phyloP scores from a whole-genome alignment of 208 protist genomes.

The Crithidia brevicula region DNA sequence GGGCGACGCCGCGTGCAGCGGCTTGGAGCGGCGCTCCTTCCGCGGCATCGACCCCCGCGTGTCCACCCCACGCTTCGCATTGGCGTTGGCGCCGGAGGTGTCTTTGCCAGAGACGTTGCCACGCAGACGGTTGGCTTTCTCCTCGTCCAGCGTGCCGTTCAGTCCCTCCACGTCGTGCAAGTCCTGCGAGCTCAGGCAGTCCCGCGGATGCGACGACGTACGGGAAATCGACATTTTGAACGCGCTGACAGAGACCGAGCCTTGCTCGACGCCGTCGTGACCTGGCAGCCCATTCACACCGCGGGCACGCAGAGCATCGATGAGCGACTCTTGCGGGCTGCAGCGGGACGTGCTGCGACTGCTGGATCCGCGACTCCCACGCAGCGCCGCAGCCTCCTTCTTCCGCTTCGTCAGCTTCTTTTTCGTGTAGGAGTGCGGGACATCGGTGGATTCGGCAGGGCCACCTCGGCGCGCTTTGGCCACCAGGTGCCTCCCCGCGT shows the following conservation, averaged over 20 bases:
- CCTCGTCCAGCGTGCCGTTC: background rate
- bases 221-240: slow-evolving; percentile 11
- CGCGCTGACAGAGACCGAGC: slow-evolving; percentile 7
- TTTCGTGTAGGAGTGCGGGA: slow-evolving; percentile 4
- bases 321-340: slow-evolving; percentile 3
- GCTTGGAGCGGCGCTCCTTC: slow-evolving; percentile 38
- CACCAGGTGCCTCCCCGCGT: background rate
- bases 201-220: background rate
- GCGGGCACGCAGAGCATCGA: background rate
- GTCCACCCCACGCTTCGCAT: background rate
- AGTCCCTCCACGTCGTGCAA: background rate
- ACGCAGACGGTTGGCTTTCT: slow-evolving; percentile 4
- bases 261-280: background rate
- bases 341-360: slow-evolving; percentile 6
- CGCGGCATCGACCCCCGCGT: slow-evolving; percentile 13
- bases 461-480: slow-evolving; percentile 4
- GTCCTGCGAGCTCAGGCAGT: background rate
- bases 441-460: slow-evolving; percentile 2
- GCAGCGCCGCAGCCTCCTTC: slow-evolving; percentile 2
- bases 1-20: background rate
- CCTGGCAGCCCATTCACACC: background rate
- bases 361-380: slow-evolving; percentile 6
- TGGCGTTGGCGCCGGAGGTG: background rate
- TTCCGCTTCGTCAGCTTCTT: slow-evolving; percentile 25
- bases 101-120: background rate